Conservation (phyloP, 2,329 filamentous ascomycete species). For the Talaromyces atroroseus region DNA sequence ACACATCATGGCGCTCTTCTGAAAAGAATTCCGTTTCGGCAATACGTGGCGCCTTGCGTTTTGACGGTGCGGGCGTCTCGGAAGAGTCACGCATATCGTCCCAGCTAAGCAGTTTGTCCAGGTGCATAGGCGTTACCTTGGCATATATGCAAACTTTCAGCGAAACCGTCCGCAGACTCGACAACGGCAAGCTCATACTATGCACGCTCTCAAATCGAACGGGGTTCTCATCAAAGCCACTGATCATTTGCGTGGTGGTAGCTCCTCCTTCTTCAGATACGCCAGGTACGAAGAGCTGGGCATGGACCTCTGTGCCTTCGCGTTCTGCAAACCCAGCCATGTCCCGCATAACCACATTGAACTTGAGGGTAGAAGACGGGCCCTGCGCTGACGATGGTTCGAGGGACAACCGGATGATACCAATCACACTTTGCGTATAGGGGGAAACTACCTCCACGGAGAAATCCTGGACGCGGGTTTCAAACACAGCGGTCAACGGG, state of each 20-base stretch:
- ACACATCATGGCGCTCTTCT: slow-evolving; percentile 89
- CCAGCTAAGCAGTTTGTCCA: slow-evolving; percentile 97
- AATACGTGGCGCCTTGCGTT: slow-evolving; percentile 62
- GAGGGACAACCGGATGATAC: slow-evolving; percentile 82
- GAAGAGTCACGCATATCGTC: slow-evolving; percentile 88
- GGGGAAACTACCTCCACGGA: slow-evolving; percentile 84
- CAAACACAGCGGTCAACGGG: slow-evolving; percentile 85
- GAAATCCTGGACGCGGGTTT: slow-evolving; percentile 91
- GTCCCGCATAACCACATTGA: slow-evolving; percentile 98
- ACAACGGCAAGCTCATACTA: slow-evolving; percentile 88
- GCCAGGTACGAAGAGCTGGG: slow-evolving; percentile 91
- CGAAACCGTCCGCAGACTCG: slow-evolving; percentile 66
- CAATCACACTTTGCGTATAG: slow-evolving; percentile 84
- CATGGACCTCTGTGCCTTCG: slow-evolving; percentile 92
- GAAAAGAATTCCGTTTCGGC: slow-evolving; percentile 89
- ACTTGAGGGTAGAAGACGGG: slow-evolving; percentile 87
- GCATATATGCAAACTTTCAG: slow-evolving; percentile 88
- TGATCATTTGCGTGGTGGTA: slow-evolving; percentile 92
- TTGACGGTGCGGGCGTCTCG: slow-evolving; percentile 48
- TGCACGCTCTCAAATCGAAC: slow-evolving; percentile 96
- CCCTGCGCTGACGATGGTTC: slow-evolving; percentile 92
- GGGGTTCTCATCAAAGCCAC: slow-evolving; percentile 85
- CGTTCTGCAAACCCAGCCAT: slow-evolving; percentile 90
- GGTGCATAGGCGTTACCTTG: slow-evolving; percentile 83
- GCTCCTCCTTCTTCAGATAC: slow-evolving; percentile 85